phyloP scores from a whole-genome alignment of 225 moss, liverwort and hornwort genomes.

The Marchantia polymorpha region DNA sequence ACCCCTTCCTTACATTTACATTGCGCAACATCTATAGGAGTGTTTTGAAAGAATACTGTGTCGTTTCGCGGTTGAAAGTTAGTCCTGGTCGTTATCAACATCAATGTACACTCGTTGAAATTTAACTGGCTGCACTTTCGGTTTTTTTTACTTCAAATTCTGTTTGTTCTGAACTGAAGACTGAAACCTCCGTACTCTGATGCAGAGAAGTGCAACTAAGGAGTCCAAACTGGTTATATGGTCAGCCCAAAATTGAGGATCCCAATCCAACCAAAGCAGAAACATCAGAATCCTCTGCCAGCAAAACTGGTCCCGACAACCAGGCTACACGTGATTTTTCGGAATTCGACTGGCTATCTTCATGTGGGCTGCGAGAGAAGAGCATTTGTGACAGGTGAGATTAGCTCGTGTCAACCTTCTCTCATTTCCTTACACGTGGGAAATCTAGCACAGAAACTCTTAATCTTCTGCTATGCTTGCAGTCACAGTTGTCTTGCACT shows the following conservation, averaged over 20 bases:
- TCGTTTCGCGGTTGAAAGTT: too few species aligned
- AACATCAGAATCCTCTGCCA: constrained; percentile 27
- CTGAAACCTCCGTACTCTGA: not conserved
- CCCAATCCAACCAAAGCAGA: constrained; percentile 33
- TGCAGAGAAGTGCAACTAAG: constrained; percentile 73
- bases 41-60: too few species aligned
- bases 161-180: too few species aligned
- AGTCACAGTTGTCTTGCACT: too few species aligned
- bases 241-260: constrained; percentile 60
- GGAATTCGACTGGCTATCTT: constrained; percentile 63
- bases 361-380: constrained; percentile 45
- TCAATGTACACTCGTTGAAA: too few species aligned
- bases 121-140: not conserved
- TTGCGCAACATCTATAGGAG: too few species aligned
- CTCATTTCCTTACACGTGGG: too few species aligned
- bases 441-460: too few species aligned
- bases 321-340: constrained; percentile 48
- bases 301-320: constrained; percentile 39
- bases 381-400: constrained; percentile 53
- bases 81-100: too few species aligned
- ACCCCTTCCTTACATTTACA: too few species aligned
- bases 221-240: constrained; percentile 92
- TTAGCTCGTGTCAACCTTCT: not conserved
- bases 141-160: not conserved
- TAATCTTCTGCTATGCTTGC: too few species aligned